Evolutionary conservation across 805 yeast species (phyloP), one percentile per base, ranked within the genome.

Genomic region (Candida ortonii): DNA sequence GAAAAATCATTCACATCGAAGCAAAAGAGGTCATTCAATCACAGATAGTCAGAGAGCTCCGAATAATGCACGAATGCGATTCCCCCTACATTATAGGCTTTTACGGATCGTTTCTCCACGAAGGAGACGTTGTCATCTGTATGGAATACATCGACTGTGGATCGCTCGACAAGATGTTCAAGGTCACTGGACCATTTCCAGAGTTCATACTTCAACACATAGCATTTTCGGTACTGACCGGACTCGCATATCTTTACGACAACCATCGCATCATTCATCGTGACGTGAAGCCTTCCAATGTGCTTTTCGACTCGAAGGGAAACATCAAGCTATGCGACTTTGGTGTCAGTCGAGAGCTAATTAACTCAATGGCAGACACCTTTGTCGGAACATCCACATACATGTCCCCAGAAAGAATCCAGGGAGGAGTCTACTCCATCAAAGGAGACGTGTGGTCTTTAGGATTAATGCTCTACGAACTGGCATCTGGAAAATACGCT

Each of bases 61-160:
- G 88, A 41, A 89, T 93, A 15, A 75, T 93, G 75, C 95, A 87
- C 57, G 95, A 85, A 53, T 90, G 97, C 53, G 80, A 75, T 53
- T 80, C 76, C 36, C 86, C 86, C 4, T 84, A 75, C 50, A 89
- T 93, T 28, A 84, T 90, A 31, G 86, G 84, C 28, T 93, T 89
- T 57, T 90, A 81, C 59, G 97, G 97, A 6, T 95, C 96, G 0
- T 84, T 81, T 52, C 71, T 87, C 33, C 74, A 74, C 36, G 78
- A 78, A 41, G 73, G 71, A 18, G 84, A 86, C 42, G 89, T 93
- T 12, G 81, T 87, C 10, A 84, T 93, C 41, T 83, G 95, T 56
- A 88, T 89, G 95, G 97, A 90, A 61, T 89, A 85, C 61, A 85
- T 90, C 76, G 95, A 90, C 59, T 85, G 96, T 59, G 90, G 96